Base-by-base conservation (phyloP, 768 basidiomycete species). In the Pholiota molesta region DNA sequence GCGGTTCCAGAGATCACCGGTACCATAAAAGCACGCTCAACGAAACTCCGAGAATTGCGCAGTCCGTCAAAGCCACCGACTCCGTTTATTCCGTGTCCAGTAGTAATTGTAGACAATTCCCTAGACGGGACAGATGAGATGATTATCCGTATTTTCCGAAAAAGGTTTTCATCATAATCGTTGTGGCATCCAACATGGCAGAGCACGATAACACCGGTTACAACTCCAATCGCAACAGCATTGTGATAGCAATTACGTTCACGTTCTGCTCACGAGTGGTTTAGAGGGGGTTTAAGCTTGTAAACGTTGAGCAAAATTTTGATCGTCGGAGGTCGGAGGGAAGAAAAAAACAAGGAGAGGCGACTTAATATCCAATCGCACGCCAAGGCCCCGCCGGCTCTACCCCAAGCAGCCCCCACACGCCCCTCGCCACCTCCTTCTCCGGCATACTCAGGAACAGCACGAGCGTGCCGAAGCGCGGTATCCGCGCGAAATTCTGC, bases 361-460 rank as follows among this genome's bases (percentile, higher is more conserved):
- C 6, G 1, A 45, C 44, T 45, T 21, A 49, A 49, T 49, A 49
- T 14, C 47, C 47, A 49, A 49, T 10, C 21, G 47, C 47, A 8
- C 23, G 19, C 47, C 47, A 49, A 11, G n/a, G 10, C 23, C 47
- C 47, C 10, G 23, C 23, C 5, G 47, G 47, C 47, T 49, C 47
- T 6, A 49, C 23, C 13, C 47, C 47, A 13, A 49, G 47, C 23
- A 49, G 11, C 11, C 9, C 47, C 47, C 47, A 49, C 23, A 49
- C 47, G 23, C 23, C 47, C 47, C 21, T 49, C 31, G 79, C 82
- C 19, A 83, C 53, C 52, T 61, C 72, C 63, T 81, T 86, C 74
- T 94, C 92, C 23, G 71, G 62, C 47, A 67, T 70, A 58, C 81
- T 87, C 72, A 93, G 76, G 72, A 94, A 88, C 62, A 90, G 61